Conservation (phyloP, 768 basidiomycete genomes). For the Lepiota venenata region DNA sequence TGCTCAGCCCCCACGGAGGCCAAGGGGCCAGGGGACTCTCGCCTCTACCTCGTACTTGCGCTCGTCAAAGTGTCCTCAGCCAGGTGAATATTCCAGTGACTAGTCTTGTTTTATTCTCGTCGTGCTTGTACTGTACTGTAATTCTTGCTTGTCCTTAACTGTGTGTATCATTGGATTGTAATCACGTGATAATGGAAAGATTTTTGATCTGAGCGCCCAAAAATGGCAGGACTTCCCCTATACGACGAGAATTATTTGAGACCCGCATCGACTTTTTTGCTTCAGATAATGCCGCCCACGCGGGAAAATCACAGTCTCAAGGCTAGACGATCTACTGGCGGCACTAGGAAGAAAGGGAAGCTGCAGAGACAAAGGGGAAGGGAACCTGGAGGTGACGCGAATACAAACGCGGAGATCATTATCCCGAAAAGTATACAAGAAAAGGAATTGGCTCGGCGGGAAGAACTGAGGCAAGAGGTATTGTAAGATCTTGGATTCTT, state of each 20-base stretch:
- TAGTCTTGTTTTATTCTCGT: not conserved
- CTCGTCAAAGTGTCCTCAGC: not conserved
- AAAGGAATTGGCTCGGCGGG: constrained; percentile 57
- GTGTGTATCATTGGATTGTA: too few relatives aligned
- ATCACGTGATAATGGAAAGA: too few relatives aligned
- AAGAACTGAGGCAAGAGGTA: constrained; percentile 62
- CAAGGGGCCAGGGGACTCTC: not conserved
- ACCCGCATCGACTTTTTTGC: too few relatives aligned
- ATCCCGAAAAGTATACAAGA: constrained; percentile 56
- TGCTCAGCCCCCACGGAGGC: not conserved
- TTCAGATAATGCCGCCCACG: constrained; percentile 12
- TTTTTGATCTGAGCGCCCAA: too few relatives aligned
- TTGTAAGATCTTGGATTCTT: not conserved
- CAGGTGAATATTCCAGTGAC: not conserved
- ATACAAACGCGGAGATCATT: constrained; percentile 59
- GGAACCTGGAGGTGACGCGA: constrained; percentile 25
- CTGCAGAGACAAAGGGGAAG: constrained; percentile 22
- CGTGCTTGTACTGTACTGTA: too few relatives aligned
- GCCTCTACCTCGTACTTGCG: not conserved
- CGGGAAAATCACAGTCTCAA: constrained; percentile 56
- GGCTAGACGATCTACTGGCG: constrained; percentile 60
- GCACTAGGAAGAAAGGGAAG: constrained; percentile 64
- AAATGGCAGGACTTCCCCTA: too few relatives aligned
- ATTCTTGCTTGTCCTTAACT: too few relatives aligned
- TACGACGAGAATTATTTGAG: too few relatives aligned